These are phyloP conservation scores for Penicillium sclerotiorum DNA, from an alignment of 2,329 filamentous ascomycete genomes.

Conservation along the genomic window DNA sequence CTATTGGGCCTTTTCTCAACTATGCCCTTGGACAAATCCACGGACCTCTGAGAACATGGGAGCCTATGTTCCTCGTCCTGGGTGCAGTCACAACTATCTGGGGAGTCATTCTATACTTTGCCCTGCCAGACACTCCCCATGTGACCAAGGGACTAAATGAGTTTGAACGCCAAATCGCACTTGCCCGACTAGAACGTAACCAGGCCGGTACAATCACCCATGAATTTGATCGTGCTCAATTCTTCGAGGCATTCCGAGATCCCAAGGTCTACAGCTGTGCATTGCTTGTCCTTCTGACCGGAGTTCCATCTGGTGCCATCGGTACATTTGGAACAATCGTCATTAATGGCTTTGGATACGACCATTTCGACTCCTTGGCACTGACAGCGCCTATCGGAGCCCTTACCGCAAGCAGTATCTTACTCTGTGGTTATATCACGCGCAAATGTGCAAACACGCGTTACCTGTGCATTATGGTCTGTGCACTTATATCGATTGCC, in stretches of 20 bases:
- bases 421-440: conserved; percentile 4
- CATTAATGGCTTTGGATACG: conserved; percentile 4
- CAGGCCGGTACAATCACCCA: conserved; percentile 5
- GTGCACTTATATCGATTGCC: conserved; percentile 1
- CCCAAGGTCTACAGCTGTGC: conserved; percentile 4
- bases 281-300: conserved; percentile 2
- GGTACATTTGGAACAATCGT: conserved; percentile 7
- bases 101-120: neutral
- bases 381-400: conserved; percentile 6
- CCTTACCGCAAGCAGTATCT: neutral
- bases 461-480: conserved; percentile 6
- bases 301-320: conserved; percentile 4
- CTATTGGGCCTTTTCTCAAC: conserved; percentile 3
- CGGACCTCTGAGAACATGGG: neutral
- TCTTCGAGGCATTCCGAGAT: conserved; percentile 3
- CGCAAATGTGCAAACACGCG: conserved; percentile 1
- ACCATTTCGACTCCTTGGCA: conserved; percentile 5
- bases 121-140: neutral
- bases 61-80: conserved; percentile 6
- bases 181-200: conserved; percentile 2
- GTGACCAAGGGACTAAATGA: conserved; percentile 1
- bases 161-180: neutral
- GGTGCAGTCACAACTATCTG: conserved; percentile 1
- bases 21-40: conserved; percentile 1
- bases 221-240: conserved; percentile 6